phyloP scores from a whole-genome alignment of 352 stramenopile species.

The Phytopythium sindhum region DNA sequence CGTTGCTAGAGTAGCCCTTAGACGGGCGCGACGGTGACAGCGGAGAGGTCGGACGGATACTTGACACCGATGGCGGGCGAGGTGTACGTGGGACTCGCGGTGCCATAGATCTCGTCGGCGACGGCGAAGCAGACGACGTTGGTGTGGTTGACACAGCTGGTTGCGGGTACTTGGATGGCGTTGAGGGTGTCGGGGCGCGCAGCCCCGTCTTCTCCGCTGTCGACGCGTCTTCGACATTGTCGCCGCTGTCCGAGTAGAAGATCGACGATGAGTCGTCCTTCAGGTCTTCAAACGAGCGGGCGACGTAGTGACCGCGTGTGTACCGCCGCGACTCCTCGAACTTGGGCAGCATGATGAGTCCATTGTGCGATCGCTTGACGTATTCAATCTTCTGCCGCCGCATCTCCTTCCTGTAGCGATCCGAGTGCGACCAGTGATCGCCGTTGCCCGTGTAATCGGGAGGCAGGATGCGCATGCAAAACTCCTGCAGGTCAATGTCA shows the following conservation, averaged over 20 bases:
- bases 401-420: slow-evolving; percentile 49
- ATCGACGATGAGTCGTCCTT: slow-evolving; percentile 15
- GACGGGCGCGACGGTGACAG: background rate
- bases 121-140: slow-evolving; percentile 5
- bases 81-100: slow-evolving; percentile 16
- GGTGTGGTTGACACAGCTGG: slow-evolving; percentile 6
- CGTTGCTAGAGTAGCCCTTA: background rate
- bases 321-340: slow-evolving; percentile 57
- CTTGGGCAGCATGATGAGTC: slow-evolving; percentile 53
- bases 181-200: slow-evolving; percentile 9
- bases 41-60: background rate
- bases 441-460: slow-evolving; percentile 79
- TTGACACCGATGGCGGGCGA: slow-evolving; percentile 9
- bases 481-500: slow-evolving; percentile 82
- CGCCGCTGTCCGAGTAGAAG: background rate
- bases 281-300: slow-evolving; percentile 40
- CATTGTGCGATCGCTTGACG: slow-evolving; percentile 61
- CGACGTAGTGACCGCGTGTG: slow-evolving; percentile 41
- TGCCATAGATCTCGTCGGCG: slow-evolving; percentile 9
- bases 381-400: slow-evolving; percentile 52
- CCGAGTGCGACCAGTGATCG: slow-evolving; percentile 70
- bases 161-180: slow-evolving; percentile 9
- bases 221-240: background rate
- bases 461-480: slow-evolving; percentile 71
- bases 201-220: slow-evolving; percentile 9